A percentile compares a stretch with the other conserved stretches of the same genome.
These are phyloP conservation scores for Arctium lappa DNA, from an alignment of 129 eudicot genomes.

Conservation along the genomic window DNA sequence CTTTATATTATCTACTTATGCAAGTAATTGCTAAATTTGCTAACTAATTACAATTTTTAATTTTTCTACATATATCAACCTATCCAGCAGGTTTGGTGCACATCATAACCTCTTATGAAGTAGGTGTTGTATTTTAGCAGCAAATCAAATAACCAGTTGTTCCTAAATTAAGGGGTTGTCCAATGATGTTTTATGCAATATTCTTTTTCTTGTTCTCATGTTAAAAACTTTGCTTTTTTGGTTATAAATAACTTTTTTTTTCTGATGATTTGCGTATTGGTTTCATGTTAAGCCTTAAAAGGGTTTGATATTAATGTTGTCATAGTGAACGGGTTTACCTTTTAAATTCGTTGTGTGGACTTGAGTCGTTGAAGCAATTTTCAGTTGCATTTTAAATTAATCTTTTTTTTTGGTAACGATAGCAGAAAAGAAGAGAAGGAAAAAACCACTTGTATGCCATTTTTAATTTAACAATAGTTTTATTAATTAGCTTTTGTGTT, in stretches of 20 bases:
- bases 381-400: neutral
- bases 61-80: neutral
- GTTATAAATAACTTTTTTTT: neutral
- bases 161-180: neutral
- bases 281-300: neutral
- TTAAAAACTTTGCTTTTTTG: neutral
- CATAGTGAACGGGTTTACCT: neutral
- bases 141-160: neutral
- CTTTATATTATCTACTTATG: neutral
- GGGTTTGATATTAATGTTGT: neutral
- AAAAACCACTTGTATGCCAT: neutral
- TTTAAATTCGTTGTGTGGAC: neutral
- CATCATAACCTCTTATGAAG: neutral
- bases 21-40: neutral
- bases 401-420: neutral
- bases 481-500: too few species aligned
- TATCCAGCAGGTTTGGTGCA: neutral
- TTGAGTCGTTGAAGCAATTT: conserved; percentile 1
- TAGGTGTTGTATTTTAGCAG: neutral
- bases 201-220: neutral
- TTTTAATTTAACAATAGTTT: neutral
- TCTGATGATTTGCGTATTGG: neutral
- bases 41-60: neutral
- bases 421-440: neutral
- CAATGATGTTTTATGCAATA: conserved; percentile 7